A percentile compares a stretch with the other conserved stretches of the same genome.
These are phyloP conservation scores for Albophoma yamanashiensis DNA, from an alignment of 2,329 filamentous ascomycete genomes.

Conservation along the genomic window DNA sequence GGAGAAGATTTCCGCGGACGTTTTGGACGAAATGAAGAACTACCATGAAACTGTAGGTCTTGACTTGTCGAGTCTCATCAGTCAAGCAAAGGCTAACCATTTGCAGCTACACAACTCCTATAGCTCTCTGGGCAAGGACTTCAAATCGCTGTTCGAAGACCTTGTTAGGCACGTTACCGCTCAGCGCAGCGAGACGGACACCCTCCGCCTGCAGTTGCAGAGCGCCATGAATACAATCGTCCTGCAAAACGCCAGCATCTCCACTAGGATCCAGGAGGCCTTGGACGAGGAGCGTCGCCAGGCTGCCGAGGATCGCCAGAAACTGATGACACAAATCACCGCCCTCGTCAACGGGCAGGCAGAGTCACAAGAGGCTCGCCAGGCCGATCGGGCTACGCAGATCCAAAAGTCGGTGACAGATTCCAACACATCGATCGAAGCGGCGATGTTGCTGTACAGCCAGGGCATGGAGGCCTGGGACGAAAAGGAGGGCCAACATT, in stretches of 20 bases:
- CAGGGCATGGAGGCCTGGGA: conserved; percentile 67
- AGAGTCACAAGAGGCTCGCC: conserved; percentile 59
- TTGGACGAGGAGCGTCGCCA: conserved; percentile 67
- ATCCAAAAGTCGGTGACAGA: conserved; percentile 54
- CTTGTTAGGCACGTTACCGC: conserved; percentile 62
- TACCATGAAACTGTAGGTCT: conserved; percentile 60
- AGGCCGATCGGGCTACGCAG: conserved; percentile 50
- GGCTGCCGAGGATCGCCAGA: conserved; percentile 62
- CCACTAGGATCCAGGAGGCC: conserved; percentile 55
- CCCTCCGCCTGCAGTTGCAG: conserved; percentile 61
- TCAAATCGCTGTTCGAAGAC: conserved; percentile 76
- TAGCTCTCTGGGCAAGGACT: conserved; percentile 70
- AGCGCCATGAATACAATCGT: conserved; percentile 58
- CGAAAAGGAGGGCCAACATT: conserved; percentile 53
- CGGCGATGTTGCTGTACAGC: conserved; percentile 54
- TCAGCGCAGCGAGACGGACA: conserved; percentile 68
- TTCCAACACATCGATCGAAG: conserved; percentile 54
- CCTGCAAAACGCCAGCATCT: conserved; percentile 56
- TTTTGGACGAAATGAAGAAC: conserved; percentile 72
- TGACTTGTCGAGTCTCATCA: not conserved
- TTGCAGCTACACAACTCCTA: conserved; percentile 71
- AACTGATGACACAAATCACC: conserved; percentile 66
- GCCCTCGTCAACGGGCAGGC: conserved; percentile 65
- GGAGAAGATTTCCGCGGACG: conserved; percentile 80
- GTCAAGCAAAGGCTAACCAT: not conserved